These are phyloP conservation scores for Russula compacta DNA, from an alignment of 768 basidiomycete species.

Conservation along the genomic window DNA sequence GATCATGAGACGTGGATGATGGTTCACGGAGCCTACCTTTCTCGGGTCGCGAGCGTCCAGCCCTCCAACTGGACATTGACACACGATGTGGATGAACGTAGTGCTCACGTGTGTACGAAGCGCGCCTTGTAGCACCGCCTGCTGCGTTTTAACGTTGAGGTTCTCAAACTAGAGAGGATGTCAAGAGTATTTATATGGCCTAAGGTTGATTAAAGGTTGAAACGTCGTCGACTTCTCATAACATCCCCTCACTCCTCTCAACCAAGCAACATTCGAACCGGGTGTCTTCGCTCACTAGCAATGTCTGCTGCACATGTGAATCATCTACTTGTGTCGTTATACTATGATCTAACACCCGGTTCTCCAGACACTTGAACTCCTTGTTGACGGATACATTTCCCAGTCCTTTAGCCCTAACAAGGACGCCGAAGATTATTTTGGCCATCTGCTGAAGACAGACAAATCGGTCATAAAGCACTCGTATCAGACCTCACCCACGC, in stretches of 20 bases:
- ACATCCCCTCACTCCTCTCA: not conserved
- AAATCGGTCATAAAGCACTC: not conserved
- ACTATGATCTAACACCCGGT: not conserved
- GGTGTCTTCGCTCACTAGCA: not conserved
- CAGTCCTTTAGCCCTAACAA: not conserved
- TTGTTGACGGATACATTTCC: constrained; percentile 12
- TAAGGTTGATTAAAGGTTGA: not conserved
- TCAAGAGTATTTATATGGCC: constrained; percentile 2
- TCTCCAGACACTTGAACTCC: not conserved
- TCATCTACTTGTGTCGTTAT: not conserved
- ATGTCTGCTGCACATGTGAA: not conserved
- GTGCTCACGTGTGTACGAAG: not conserved
- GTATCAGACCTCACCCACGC: not conserved
- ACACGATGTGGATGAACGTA: not conserved
- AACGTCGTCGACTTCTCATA: no score
- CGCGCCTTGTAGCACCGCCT: not conserved
- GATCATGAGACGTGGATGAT: no score
- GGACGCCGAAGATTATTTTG: not conserved
- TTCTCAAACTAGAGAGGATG: not conserved
- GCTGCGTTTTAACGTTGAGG: not conserved
- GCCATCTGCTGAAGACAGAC: constrained; percentile 7
- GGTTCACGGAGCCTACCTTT: not conserved
- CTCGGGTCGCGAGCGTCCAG: not conserved
- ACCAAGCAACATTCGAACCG: not conserved
- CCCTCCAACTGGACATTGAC: constrained; percentile 4